Conservation (phyloP, 202 grass and related monocot genomes). For the Alloteropsis angusta region DNA sequence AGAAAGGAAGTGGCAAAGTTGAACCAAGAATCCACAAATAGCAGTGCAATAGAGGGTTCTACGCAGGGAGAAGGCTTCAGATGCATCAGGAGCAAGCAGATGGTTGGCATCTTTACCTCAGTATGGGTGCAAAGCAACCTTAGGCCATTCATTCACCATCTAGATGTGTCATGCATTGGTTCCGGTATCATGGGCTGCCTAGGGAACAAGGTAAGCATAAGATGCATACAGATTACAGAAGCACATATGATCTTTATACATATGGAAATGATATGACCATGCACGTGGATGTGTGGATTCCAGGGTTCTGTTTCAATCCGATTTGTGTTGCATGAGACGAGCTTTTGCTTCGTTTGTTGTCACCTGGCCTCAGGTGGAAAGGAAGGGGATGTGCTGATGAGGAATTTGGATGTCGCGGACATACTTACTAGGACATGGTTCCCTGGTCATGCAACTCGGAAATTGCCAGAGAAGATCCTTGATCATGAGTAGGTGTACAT, state of each 20-base stretch:
- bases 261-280: conserved; percentile 19
- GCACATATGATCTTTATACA: not conserved
- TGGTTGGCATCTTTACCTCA: conserved; percentile 79
- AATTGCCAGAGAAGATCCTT: conserved; percentile 74
- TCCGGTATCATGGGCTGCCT: conserved; percentile 91
- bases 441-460: conserved; percentile 23
- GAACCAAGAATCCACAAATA: conserved; percentile 22
- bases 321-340: conserved; percentile 66
- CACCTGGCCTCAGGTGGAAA: conserved; percentile 92
- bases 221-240: not conserved
- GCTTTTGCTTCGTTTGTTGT: conserved; percentile 89
- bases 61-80: conserved; percentile 27
- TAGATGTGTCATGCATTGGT: conserved; percentile 65
- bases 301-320: conserved; percentile 83
- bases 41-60: conserved; percentile 21
- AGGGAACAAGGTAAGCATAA: conserved; percentile 77
- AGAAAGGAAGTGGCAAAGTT: conserved; percentile 1
- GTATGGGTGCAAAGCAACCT: conserved; percentile 68
- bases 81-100: conserved; percentile 90
- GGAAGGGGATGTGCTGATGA: conserved; percentile 68
- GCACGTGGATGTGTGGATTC: conserved; percentile 10
- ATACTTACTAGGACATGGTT: conserved; percentile 80
- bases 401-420: conserved; percentile 65
- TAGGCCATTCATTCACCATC: conserved; percentile 46
- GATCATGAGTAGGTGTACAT: conserved; percentile 74